phyloP scores from a whole-genome alignment of 345 rosid species.

The Barbarea vulgaris region DNA sequence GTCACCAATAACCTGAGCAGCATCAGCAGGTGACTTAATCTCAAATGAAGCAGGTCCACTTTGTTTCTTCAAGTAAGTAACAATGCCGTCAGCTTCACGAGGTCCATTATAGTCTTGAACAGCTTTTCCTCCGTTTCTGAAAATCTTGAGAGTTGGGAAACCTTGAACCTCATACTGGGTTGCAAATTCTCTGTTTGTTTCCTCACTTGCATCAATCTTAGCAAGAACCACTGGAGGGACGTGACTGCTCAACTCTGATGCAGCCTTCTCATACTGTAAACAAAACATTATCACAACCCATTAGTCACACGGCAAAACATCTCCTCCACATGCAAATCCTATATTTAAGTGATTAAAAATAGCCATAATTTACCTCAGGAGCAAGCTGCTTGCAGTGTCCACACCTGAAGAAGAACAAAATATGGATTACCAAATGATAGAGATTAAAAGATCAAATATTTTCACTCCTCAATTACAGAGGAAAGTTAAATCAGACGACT shows the following conservation, averaged over 20 bases:
- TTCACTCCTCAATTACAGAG: neutral
- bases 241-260: slow-evolving; percentile 66
- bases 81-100: slow-evolving; percentile 91
- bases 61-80: slow-evolving; percentile 78
- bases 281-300: neutral
- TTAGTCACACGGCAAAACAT: neutral
- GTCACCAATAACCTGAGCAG: slow-evolving; percentile 56
- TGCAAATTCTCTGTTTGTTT: slow-evolving; percentile 69
- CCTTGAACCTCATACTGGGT: slow-evolving; percentile 63
- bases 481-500: neutral
- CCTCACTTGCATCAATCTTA: slow-evolving; percentile 89
- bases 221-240: slow-evolving; percentile 76
- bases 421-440: slow-evolving; percentile 5
- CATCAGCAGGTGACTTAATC: slow-evolving; percentile 72
- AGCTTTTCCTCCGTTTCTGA: slow-evolving; percentile 80
- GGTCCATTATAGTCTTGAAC: slow-evolving; percentile 92
- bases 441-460: neutral
- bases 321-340: neutral
- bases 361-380: slow-evolving; percentile 69
- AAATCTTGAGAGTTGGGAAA: slow-evolving; percentile 82
- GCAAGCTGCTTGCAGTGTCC: slow-evolving; percentile 98
- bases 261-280: slow-evolving; percentile 91
- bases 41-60: slow-evolving; percentile 93
- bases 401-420: slow-evolving; percentile 60
- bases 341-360: neutral